A percentile compares a stretch with the other conserved stretches of the same genome.
These are phyloP conservation scores for Aurifilum marmelostoma DNA, from an alignment of 2,329 filamentous ascomycete genomes.

Conservation along the genomic window DNA sequence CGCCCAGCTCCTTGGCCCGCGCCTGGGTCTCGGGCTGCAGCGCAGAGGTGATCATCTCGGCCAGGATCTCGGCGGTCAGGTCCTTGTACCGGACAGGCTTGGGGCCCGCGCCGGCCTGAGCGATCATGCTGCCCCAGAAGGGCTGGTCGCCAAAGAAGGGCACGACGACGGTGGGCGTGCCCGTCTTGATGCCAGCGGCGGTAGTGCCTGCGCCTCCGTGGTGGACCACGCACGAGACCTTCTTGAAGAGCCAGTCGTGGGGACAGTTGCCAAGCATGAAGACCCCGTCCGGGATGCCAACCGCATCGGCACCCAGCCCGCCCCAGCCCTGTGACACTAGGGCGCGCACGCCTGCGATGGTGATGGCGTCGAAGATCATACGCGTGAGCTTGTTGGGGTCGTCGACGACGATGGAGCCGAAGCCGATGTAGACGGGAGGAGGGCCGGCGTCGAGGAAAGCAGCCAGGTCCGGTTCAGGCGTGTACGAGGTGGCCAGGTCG, in stretches of 20 bases:
- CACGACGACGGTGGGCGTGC: slow-evolving; percentile 79
- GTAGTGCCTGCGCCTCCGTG: slow-evolving; percentile 89
- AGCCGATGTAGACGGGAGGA: slow-evolving; percentile 80
- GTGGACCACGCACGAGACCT: slow-evolving; percentile 80
- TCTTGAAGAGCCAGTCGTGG: slow-evolving; percentile 87
- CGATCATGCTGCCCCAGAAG: slow-evolving; percentile 81
- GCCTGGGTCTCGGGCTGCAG: slow-evolving; percentile 62
- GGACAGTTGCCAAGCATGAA: slow-evolving; percentile 85
- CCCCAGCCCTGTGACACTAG: slow-evolving; percentile 90
- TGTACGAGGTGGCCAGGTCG: slow-evolving; percentile 67
- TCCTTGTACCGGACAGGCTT: slow-evolving; percentile 70
- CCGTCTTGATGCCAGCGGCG: slow-evolving; percentile 80
- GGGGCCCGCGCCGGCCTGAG: slow-evolving; percentile 72
- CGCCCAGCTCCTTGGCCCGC: slow-evolving; percentile 61
- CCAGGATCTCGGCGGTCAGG: slow-evolving; percentile 67
- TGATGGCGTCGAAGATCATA: slow-evolving; percentile 73
- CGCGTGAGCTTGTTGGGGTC: slow-evolving; percentile 72
- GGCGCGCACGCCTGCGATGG: slow-evolving; percentile 70
- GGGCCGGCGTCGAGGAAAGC: slow-evolving; percentile 69
- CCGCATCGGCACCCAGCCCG: slow-evolving; percentile 72
- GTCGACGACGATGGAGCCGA: slow-evolving; percentile 81
- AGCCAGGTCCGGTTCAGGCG: slow-evolving; percentile 65
- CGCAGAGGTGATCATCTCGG: slow-evolving; percentile 64
- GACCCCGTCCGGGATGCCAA: slow-evolving; percentile 73
- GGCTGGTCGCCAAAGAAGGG: slow-evolving; percentile 88